Evolutionary conservation across 345 rosid species (phyloP), one percentile per base, ranked within the genome.

Genomic region (Luvunga scandens): DNA sequence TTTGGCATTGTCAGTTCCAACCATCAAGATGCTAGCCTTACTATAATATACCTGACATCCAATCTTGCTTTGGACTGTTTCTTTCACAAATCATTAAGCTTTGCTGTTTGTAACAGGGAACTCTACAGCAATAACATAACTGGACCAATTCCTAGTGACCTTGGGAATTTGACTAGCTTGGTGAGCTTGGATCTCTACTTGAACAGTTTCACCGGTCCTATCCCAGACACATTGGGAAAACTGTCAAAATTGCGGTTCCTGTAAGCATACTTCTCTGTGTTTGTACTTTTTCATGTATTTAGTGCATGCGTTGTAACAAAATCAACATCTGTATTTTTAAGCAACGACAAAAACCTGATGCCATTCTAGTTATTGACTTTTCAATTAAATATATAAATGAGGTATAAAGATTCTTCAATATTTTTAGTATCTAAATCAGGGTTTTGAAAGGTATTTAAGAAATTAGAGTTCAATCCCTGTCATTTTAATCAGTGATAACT

Each of bases 171-270:
- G 83, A 96, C 98, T 72, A 94, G 81, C 89, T 85, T 96, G 86
- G 98, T 96, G 81, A 96, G 99, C 86, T 88, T 96, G 95, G 99
- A 96, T 91, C 98, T 96, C 76, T 96, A 96, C 90, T 81, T 96
- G 86, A 96, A 96, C 84, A 83, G 89, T 82, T 96, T 96, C 83
- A 83, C 85, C 28, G 99, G 99, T 82, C 97, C 93, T 70, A 94
- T 96, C 28, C 99, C 99, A 0, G 94, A 87, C 77, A 81, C 98
- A 16, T 79, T 96, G 83, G 97, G 98, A 55, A 96, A 87, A 81
- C 91, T 96, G 74, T 90, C 98, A 57, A 96, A 92, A 82, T 85
- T 96, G 80, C 88, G 99, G 36, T 96, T 96, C 84, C 97, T 96
- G 98, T 96, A 84, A 92, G 98, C 86, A 78, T 36, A 56, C 5